Base-by-base conservation (phyloP, 805 yeast genomes). In the Brettanomyces sp. region DNA sequence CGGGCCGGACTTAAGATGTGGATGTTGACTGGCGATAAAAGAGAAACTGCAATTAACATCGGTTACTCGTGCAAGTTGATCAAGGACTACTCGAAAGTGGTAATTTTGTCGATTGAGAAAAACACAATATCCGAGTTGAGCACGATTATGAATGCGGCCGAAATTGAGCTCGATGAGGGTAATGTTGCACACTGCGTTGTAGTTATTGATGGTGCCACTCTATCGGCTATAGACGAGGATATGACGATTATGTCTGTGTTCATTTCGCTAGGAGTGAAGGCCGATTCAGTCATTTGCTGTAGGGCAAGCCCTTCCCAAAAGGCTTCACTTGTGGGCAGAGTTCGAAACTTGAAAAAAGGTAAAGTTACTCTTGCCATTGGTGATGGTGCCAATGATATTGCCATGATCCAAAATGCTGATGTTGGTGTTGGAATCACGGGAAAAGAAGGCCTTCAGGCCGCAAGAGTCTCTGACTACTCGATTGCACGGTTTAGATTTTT, bases 341-440 rank as follows among this genome's bases (percentile, higher is more conserved):
- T 95, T n/a, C 73, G 98, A 44, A 68, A 73, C n/a, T 67, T 82
- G 47, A 75, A 83, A 55, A 80, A 73, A 43, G 66, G 66, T 2
- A 74, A 85, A 37, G 96, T 93, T 5, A 88, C 97, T 0, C 71
- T 93, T 50, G 99, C 99, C 0, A 85, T 93, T 59, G 99, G 99
- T 6, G 99, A 93, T 66, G 99, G 99, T 52, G 99, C 99, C 2
- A 93, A 93, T 60, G 99, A 93, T 64, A 90, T 93, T 60, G 98
- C 99, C 1, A 93, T 93, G 99, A 93, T 93, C 50, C 97, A 93
- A 67, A 84, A 95, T 58, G 99, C 99, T 0, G 98, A 93, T 64
- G 88, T 93, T 46, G 99, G 99, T 28, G 78, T 93, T 51, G 99
- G 99, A 28, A 93, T 93, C 45, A 90, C 98, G 1, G 99, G 99